Evolutionary conservation across 176 grass and related monocot species (phyloP).

Genomic region (Bolboschoenus planiculmis): DNA sequence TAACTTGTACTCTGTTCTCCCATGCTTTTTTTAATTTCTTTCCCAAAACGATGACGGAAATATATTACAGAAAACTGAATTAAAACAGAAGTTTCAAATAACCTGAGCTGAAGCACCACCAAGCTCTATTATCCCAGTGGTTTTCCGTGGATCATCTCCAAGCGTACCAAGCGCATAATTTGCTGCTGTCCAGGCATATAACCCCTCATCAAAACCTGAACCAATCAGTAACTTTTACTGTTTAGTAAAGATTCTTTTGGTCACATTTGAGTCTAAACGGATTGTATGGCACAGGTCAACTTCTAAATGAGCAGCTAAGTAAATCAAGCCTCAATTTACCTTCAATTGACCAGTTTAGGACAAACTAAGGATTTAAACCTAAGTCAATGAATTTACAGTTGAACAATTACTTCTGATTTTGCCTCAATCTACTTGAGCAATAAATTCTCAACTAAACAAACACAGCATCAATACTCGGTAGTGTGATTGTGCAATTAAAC

Average conservation of each 20-base stretch:
- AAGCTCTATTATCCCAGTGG: conserved; percentile 88
- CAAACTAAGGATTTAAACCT: neutral
- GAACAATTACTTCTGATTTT: neutral
- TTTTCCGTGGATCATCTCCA: conserved; percentile 75
- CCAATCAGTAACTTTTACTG: conserved; percentile 14
- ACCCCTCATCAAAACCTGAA: conserved; percentile 74
- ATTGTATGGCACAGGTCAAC: neutral
- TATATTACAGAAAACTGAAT: neutral
- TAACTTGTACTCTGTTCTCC: neutral
- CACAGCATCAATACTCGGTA: neutral
- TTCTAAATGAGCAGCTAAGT: neutral
- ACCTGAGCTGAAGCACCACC: conserved; percentile 95
- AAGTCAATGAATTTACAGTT: neutral
- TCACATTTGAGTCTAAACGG: neutral
- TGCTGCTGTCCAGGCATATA: conserved; percentile 92
- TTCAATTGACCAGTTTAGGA: neutral
- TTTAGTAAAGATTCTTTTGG: neutral
- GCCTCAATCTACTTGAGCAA: neutral
- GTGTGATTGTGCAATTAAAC: neutral
- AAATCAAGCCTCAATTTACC: neutral
- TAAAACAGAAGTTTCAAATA: neutral
- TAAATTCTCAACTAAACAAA: neutral
- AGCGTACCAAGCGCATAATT: conserved; percentile 86
- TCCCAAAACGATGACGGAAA: neutral
- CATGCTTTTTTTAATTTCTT: neutral